Percentiles rank a stretch among this genome's conserved stretches.
Evolutionary conservation across 768 basidiomycete genomes (phyloP).

Genomic region (Hericium alpestre): DNA sequence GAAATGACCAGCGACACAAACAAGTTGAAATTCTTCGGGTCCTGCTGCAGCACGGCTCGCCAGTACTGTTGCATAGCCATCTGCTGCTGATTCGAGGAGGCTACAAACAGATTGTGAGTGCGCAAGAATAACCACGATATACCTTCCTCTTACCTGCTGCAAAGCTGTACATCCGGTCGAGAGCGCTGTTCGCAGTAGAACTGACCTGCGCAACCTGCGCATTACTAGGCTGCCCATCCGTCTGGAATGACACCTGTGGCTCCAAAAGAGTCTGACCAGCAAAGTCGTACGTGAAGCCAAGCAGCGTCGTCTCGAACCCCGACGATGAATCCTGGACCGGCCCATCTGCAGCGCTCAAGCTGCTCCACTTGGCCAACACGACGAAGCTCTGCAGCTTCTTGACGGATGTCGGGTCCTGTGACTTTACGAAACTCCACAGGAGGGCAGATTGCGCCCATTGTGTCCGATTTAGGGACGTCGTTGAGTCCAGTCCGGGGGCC

Average conservation of each 20-base stretch:
- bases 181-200: constrained; percentile 23
- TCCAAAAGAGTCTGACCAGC: constrained; percentile 40
- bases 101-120: constrained; percentile 22
- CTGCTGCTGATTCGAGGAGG: constrained; percentile 44
- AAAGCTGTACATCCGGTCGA: constrained; percentile 53
- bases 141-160: constrained; percentile 35
- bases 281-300: constrained; percentile 52
- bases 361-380: constrained; percentile 36
- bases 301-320: constrained; percentile 30
- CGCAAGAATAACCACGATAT: neutral
- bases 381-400: constrained; percentile 36
- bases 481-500: constrained; percentile 30
- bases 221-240: constrained; percentile 34
- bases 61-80: constrained; percentile 43
- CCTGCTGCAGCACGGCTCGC: constrained; percentile 39
- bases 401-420: constrained; percentile 32
- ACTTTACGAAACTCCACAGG: constrained; percentile 48
- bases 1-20: constrained; percentile 39
- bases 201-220: constrained; percentile 36
- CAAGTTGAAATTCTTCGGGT: constrained; percentile 27
- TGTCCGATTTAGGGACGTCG: constrained; percentile 36
- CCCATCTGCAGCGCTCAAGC: constrained; percentile 29
- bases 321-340: constrained; percentile 23
- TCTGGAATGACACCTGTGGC: constrained; percentile 33
- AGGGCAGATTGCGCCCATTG: constrained; percentile 49